Conservation (phyloP, 129 eudicot species). For the Arctium minus region DNA sequence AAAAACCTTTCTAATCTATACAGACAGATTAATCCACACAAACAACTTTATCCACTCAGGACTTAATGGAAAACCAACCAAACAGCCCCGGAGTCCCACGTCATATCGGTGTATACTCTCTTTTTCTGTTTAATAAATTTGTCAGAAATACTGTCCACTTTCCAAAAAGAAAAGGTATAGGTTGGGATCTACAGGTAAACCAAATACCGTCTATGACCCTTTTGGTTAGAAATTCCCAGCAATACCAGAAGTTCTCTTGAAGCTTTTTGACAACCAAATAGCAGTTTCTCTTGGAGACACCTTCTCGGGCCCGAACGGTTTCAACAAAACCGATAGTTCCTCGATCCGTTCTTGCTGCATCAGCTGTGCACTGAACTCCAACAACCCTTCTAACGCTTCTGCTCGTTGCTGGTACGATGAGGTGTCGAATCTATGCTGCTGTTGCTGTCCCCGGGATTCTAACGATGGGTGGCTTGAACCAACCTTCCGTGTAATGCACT, state of each 20-base stretch:
- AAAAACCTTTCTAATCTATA: too few species aligned
- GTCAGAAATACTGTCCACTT: not conserved
- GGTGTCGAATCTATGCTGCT: slow-evolving; percentile 53
- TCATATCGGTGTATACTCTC: not conserved
- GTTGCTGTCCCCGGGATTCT: slow-evolving; percentile 30
- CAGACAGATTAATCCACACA: too few species aligned
- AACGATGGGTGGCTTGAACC: slow-evolving; percentile 41
- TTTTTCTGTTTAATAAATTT: not conserved
- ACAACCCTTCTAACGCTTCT: slow-evolving; percentile 95
- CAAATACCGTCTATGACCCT: not conserved
- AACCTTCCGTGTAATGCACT: slow-evolving; percentile 27
- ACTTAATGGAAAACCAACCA: too few species aligned
- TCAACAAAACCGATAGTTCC: slow-evolving; percentile 73
- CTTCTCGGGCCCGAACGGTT: slow-evolving; percentile 89
- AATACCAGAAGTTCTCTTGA: slow-evolving; percentile 53
- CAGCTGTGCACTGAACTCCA: slow-evolving; percentile 86
- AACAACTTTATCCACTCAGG: too few species aligned
- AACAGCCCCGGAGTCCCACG: not conserved
- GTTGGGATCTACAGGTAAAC: not conserved
- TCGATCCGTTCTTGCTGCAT: slow-evolving; percentile 83
- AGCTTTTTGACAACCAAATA: slow-evolving; percentile 89
- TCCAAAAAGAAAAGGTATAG: not conserved
- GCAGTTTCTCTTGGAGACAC: slow-evolving; percentile 95
- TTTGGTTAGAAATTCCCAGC: slow-evolving; percentile 5
- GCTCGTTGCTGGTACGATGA: slow-evolving; percentile 91